Evolutionary conservation across 345 rosid genomes (phyloP), one percentile per base, ranked within the genome.

Genomic region (Psidium guajava): DNA sequence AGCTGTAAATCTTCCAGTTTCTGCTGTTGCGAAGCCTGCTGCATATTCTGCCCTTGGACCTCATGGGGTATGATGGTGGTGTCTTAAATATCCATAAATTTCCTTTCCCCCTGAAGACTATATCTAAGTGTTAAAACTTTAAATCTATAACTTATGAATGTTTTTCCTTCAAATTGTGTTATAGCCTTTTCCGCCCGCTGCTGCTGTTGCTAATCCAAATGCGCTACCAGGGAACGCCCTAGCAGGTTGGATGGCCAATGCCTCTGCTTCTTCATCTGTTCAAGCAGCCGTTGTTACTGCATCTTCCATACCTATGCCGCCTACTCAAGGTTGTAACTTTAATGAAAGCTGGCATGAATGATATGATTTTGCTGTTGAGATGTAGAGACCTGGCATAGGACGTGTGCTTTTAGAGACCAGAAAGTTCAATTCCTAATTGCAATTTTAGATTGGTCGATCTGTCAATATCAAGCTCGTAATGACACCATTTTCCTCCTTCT

Each of bases 231-330:
- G 91, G 80, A 90, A 89, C 88, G 93, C 97, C 82, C 88, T 94
- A 75, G 95, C 98, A 86, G 94, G 98, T 86, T 96, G 98, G 91
- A 96, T 96, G 91, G 95, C 96, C 87, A 92, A 91, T 90, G 92
- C 92, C 64, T 93, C 94, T 84, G 95, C 95, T 86, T 90, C 98
- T 83, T 94, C 98, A 56, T 90, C 98, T 24, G 94, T 93, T 82
- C 99, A 95, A 93, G 95, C 98, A 53, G 94, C 98, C 87, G 95
- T 94, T 89, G 95, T 93, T 84, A 92, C 94, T 84, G 94, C 98
- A 85, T 94, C 95, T 3, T 91, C 94, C n/a, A 92, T 93, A 55
- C 98, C 98, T 50, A 90, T 90, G 86, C 90, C 96, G 18, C 98
- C 91, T 86, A 94, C 90, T 91, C 98, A 94, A 94, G 96, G 98